Base-by-base conservation (phyloP, 768 basidiomycete species). In the Mycena albidolilacea region DNA sequence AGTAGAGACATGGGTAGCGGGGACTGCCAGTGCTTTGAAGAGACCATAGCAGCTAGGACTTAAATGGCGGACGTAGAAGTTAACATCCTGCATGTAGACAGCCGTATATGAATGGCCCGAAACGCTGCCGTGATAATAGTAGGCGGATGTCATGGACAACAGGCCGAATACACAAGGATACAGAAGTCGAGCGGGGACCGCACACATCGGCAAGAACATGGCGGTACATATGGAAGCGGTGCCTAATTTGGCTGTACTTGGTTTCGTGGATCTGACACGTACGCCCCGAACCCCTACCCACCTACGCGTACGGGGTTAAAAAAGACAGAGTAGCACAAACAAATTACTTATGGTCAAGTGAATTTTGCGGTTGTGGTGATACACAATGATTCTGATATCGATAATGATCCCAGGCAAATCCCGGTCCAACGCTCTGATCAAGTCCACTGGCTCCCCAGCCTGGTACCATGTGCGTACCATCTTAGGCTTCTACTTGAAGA, bases 1-100 rank as follows among this genome's bases (percentile, higher is more conserved):
- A 76, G 71, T 3, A 70, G n/a, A 50, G 75, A 44, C 71, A 70
- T 72, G 8, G 71, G 60, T 15, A 63, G 64, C 0, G 67, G 60
- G 19, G 67, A 41, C n/a, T 48, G 60, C 68, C 68, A 72, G 63
- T 43, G 10, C 38, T 72, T 75, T 6, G 64, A 64, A 37, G 75
- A 65, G 59, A 64, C 58, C 75, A 76, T 76, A 19, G 71, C 21
- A 52, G 61, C 44, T 21, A 50, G 21, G 23, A 39, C 46, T 60
- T 73, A 39, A 30, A 23, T 54, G 63, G 23, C 30, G 58, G 19
- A 21, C 52, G 23, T 10, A 2, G 21, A 3, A 10, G 17, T 30
- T 30, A 30, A 30, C 66, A 68, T 62, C 7, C 21, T 57, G 21
- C n/a, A 17, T 15, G 19, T 35, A 9, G 2, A 37, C 9, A 17